Base-by-base conservation (phyloP, 1,139 yeast genomes). In the Debaryomycetaceae sp. region DNA sequence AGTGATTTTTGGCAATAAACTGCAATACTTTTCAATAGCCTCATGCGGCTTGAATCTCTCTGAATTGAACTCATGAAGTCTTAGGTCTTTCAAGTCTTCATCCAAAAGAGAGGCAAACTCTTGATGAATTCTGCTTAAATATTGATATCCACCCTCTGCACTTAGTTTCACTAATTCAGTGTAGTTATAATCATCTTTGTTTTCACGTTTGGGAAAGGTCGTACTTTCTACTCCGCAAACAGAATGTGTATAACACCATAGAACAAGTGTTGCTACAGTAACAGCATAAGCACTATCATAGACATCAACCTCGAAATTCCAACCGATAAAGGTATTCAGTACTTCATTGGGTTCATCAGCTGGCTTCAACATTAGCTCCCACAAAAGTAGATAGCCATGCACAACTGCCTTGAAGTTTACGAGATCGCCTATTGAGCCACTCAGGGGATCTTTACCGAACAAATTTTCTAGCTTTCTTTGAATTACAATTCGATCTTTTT, bases 301-400 rank as follows among this genome's bases (percentile, higher is more conserved):
- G 52, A 66, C 59, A 54, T 68, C 68, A 42, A 63, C 56, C 24
- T 54, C 58, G 33, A 68, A 60, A 41, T 59, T 49, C 76, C 72
- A 68, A 29, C 59, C 59, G 36, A 64, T 49, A 39, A 47, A 54
- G 58, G 56, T 36, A 24, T 66, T 42, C 13, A 9, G 44, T 49
- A 58, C 58, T 45, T 60, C 59, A 7, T 24, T 27, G 9, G 37
- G 11, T 14, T 24, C 42, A 20, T 43, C 29, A 9, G 13, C 49
- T 55, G 81, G 78, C 39, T 73, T 62, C 38, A 84, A 62, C 65
- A 83, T 76, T 59, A 81, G 71, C 49, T 83, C 86, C 78, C 86
- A 83, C 22, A 83, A 59, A 38, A 80, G 67, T 56, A 82, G 66
- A 56, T 79, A 83, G 47, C 87, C 82, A 58, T 83, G 87, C 6